Conservation (phyloP, 495 filamentous ascomycete species). For the Platismatia glauca region DNA sequence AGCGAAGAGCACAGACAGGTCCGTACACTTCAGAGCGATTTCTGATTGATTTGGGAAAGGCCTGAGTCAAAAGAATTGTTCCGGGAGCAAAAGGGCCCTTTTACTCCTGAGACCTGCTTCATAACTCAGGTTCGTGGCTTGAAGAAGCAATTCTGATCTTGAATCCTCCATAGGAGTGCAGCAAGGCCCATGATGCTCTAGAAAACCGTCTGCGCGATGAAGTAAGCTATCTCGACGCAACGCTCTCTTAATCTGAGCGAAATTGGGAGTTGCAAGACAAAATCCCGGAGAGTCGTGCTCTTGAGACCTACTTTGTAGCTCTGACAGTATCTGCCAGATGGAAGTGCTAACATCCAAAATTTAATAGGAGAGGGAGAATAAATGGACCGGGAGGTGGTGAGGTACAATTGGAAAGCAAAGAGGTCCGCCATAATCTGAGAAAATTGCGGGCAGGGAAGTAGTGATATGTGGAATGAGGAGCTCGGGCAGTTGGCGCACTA, state of each 20-base stretch:
- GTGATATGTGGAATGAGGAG: neutral
- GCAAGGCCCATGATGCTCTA: neutral
- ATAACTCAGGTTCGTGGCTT: too few species aligned
- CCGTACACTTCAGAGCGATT: too few species aligned
- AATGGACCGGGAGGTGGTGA: slow-evolving; percentile 15
- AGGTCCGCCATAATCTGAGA: neutral
- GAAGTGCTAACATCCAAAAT: neutral
- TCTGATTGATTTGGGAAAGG: too few species aligned
- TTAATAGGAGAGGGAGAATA: slow-evolving; percentile 15
- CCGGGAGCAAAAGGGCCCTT: too few species aligned
- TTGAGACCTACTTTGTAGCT: neutral
- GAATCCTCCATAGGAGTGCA: too few species aligned
- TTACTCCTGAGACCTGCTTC: too few species aligned
- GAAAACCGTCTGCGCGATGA: slow-evolving; percentile 19
- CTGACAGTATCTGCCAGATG: neutral
- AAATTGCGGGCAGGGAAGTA: neutral
- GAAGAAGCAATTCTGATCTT: too few species aligned
- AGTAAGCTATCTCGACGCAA: neutral
- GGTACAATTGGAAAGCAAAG: neutral
- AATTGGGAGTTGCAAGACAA: neutral
- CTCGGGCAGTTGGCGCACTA: neutral
- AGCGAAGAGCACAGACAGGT: slow-evolving; percentile 15
- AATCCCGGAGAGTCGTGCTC: neutral
- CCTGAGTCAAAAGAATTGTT: too few species aligned
- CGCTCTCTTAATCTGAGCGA: neutral